These are phyloP conservation scores for Holtermanniella nyarrowii DNA, from an alignment of 768 basidiomycete genomes.

Conservation along the genomic window DNA sequence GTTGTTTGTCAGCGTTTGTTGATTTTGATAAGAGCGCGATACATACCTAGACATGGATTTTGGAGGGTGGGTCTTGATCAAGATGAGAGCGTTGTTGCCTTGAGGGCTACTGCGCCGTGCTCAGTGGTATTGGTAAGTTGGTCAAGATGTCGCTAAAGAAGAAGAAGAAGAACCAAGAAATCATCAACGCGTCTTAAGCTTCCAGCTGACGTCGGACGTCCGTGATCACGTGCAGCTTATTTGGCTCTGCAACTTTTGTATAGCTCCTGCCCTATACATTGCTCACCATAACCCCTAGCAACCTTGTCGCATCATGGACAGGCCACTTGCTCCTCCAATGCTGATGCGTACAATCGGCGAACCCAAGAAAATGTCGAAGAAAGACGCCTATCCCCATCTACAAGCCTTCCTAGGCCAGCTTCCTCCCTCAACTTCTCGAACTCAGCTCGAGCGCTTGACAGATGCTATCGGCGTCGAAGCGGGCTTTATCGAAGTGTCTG, in stretches of 20 bases:
- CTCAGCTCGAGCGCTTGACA: constrained; percentile 29
- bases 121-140: too few relatives aligned
- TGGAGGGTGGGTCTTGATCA: too few relatives aligned
- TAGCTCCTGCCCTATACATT: too few relatives aligned
- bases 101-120: too few relatives aligned
- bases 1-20: not conserved
- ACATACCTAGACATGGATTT: not conserved
- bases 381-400: constrained; percentile 16
- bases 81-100: too few relatives aligned
- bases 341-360: constrained; percentile 15
- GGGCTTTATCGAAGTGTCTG: constrained; percentile 16
- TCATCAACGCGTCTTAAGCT: too few relatives aligned
- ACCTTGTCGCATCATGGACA: constrained; percentile 29
- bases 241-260: too few relatives aligned
- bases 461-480: constrained; percentile 34
- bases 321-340: constrained; percentile 24
- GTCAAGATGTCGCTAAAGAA: too few relatives aligned
- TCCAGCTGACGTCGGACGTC: too few relatives aligned
- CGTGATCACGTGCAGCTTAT: too few relatives aligned
- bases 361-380: constrained; percentile 10
- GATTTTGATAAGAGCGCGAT: not conserved
- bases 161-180: too few relatives aligned
- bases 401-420: constrained; percentile 14
- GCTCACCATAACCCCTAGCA: too few relatives aligned
- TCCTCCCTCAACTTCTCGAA: constrained; percentile 17